Base-by-base conservation (phyloP, 2,329 filamentous ascomycete genomes). In the Metarhizium sp. region DNA sequence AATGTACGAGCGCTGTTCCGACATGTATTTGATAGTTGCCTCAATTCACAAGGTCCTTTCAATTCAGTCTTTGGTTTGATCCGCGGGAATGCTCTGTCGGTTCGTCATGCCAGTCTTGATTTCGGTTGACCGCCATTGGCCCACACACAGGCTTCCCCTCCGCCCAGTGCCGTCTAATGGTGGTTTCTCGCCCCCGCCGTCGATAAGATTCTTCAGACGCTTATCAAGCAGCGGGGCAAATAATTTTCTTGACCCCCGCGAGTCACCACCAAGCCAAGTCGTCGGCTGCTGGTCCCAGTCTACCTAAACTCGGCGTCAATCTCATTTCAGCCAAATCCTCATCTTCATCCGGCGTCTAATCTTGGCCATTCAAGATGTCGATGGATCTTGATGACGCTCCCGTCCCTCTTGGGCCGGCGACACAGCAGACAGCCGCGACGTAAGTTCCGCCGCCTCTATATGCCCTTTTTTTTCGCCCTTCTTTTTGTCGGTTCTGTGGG, bases 381-480 rank as follows among this genome's bases (percentile, higher is more conserved):
- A 75, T 75, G 73, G 73, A 75, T 62, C 61, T 75, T 43, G 73
- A 75, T 61, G 73, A 74, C 55, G 65, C 68, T 60, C 71, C 71
- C 51, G 64, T 75, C 59, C 62, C 72, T 50, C 68, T 75, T 57
- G 66, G 62, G 60, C 63, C 66, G 57, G 58, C 60, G 54, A 52
- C 61, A 51, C 64, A 67, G 62, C 66, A 68, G 59, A 68, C 63
- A 13, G 62, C 66, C 57, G 73, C 73, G 58, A 75, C 73, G 73
- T 75, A 62, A 65, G 73, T 70, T 40, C 5, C 13, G 38, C 38
- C 11, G 38, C 38, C 32, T 11, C 11, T 34, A 36, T 4, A 1
- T 45, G 2, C 6, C 48, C 3, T 29, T 48, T 48, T 46, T 46
- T 46, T 25, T 18, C 18, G 11, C 7, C 25, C 32, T n/a, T 1